Percentiles rank a stretch among this genome's conserved stretches.
Evolutionary conservation across 2,329 filamentous ascomycete genomes (phyloP).

Genomic region (Cadophora gregata): DNA sequence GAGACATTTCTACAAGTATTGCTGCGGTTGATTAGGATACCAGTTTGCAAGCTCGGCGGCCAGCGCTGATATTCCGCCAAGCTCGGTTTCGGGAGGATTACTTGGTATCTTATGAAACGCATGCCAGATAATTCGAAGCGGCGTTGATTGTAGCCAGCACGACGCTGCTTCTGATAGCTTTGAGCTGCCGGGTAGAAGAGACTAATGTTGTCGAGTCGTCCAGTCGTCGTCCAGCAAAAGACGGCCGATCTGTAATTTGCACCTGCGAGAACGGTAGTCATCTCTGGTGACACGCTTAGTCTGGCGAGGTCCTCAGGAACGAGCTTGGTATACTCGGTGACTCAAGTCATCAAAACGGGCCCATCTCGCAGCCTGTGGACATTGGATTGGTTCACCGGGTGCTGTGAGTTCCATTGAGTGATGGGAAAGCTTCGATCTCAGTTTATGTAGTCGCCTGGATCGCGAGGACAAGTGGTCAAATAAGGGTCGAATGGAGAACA

Average conservation of each 20-base stretch:
- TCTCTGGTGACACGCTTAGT: constrained; percentile 36
- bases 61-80: constrained; percentile 33
- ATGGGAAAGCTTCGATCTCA: constrained; percentile 34
- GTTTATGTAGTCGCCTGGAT: constrained; percentile 21
- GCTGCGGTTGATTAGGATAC: constrained; percentile 33
- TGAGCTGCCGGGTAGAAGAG: neutral
- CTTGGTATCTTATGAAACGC: constrained; percentile 39
- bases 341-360: neutral
- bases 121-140: constrained; percentile 34
- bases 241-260: constrained; percentile 27
- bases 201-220: constrained; percentile 40
- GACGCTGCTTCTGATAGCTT: neutral
- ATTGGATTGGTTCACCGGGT: too few relatives aligned
- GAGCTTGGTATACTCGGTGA: constrained; percentile 37
- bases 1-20: constrained; percentile 38
- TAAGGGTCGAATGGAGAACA: constrained; percentile 3
- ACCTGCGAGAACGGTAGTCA: constrained; percentile 35
- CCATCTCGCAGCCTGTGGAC: neutral
- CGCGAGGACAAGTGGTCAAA: constrained; percentile 18
- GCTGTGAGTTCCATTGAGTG: too few relatives aligned
- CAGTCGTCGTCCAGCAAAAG: constrained; percentile 35
- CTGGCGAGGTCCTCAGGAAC: constrained; percentile 33
- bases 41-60: constrained; percentile 34
- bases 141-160: constrained; percentile 30
- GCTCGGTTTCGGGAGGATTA: constrained; percentile 34